Conservation (phyloP, 352 stramenopile species). For the Phytopythium montanum region DNA sequence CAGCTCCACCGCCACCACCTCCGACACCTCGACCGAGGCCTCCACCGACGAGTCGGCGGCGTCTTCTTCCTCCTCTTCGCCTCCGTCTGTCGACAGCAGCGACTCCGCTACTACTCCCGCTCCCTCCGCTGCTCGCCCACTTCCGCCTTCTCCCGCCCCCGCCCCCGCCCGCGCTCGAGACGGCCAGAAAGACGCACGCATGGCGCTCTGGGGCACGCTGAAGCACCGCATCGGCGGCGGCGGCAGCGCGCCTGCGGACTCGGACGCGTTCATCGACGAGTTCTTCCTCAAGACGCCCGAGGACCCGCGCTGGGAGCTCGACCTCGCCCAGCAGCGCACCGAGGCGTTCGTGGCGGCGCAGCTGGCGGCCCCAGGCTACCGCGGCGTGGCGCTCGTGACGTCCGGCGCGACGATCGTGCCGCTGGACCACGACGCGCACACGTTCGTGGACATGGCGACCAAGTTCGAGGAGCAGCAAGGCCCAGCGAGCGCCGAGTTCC, state of each 20-base stretch:
- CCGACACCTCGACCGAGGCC: neutral
- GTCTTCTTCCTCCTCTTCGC: neutral
- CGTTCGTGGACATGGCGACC: constrained; percentile 70
- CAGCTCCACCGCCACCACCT: neutral
- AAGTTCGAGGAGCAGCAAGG: constrained; percentile 76
- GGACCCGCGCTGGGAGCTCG: constrained; percentile 56
- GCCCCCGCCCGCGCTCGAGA: constrained; percentile 13
- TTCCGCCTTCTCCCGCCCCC: neutral
- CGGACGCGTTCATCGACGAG: constrained; percentile 68
- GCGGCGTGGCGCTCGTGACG: constrained; percentile 79
- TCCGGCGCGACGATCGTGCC: constrained; percentile 76
- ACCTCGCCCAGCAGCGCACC: constrained; percentile 27
- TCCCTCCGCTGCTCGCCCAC: constrained; percentile 10
- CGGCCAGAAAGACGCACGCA: constrained; percentile 12
- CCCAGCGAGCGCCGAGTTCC: constrained; percentile 71
- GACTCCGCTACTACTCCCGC: neutral
- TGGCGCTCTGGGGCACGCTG: constrained; percentile 82
- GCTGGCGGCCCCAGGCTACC: constrained; percentile 39
- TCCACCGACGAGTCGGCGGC: neutral
- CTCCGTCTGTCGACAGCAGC: neutral
- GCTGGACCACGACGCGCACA: constrained; percentile 55
- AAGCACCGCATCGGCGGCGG: constrained; percentile 62
- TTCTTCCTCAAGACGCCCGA: constrained; percentile 79
- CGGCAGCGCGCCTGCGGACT: constrained; percentile 50
- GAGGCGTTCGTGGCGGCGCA: constrained; percentile 61